phyloP scores from a whole-genome alignment of 2,329 filamentous ascomycete species.

The Thelonectria rubi region DNA sequence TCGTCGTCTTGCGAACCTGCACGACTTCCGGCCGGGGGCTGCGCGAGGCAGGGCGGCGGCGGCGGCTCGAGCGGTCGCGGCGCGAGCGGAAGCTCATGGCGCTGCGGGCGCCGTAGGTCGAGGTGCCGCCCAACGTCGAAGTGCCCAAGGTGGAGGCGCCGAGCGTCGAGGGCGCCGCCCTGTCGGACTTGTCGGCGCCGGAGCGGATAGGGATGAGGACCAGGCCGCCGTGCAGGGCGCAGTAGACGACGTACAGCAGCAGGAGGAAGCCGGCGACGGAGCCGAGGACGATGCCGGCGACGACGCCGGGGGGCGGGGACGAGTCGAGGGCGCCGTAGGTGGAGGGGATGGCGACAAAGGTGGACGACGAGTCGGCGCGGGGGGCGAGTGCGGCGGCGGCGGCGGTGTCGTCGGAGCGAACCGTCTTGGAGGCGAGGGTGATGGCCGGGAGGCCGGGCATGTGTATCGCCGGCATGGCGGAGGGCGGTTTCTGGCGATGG shows the following conservation, averaged over 20 bases:
- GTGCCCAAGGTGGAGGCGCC: conserved; percentile 29
- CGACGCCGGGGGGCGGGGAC: conserved; percentile 54
- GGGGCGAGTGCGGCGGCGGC: conserved; percentile 24
- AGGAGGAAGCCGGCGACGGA: conserved; percentile 61
- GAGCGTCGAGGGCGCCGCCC: neutral
- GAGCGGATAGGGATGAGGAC: conserved; percentile 38
- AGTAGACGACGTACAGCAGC: conserved; percentile 61
- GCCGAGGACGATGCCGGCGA: conserved; percentile 57
- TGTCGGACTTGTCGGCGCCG: conserved; percentile 25
- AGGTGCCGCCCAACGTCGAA: conserved; percentile 33
- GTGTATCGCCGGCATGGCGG: conserved; percentile 19
- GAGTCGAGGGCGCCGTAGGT: conserved; percentile 47
- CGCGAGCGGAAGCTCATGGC: conserved; percentile 34
- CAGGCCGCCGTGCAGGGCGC: conserved; percentile 56
- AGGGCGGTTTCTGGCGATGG: no score
- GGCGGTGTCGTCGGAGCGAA: conserved; percentile 3
- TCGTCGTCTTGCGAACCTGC: conserved; percentile 36
- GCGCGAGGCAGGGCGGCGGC: conserved; percentile 23
- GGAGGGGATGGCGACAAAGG: conserved; percentile 47
- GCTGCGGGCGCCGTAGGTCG: conserved; percentile 32
- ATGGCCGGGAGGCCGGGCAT: conserved; percentile 19
- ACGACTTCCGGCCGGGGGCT: conserved; percentile 40
- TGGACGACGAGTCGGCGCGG: conserved; percentile 33
- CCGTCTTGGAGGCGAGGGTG: conserved; percentile 26
- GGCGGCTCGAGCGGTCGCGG: conserved; percentile 31